These are phyloP conservation scores for Trifolium pratense DNA, from an alignment of 306 rosid species.

Conservation along the genomic window DNA sequence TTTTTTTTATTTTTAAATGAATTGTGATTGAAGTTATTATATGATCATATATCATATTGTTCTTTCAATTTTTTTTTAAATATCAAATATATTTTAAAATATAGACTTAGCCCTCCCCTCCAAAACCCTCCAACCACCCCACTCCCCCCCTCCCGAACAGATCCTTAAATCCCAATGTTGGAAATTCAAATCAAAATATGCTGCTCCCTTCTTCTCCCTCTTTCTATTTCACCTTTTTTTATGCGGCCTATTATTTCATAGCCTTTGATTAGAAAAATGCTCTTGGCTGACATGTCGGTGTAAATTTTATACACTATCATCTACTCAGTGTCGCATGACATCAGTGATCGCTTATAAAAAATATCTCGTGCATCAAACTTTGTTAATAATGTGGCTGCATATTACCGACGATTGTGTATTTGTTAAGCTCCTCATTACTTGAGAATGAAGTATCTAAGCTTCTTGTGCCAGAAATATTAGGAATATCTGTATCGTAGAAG, in stretches of 20 bases:
- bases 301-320: not conserved
- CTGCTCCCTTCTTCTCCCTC: not conserved
- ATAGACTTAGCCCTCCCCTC: too few relatives aligned
- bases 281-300: not conserved
- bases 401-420: conserved; percentile 1
- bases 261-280: conserved; percentile 6
- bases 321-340: conserved; percentile 2
- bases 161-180: not conserved
- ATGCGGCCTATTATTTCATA: not conserved
- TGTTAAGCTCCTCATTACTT: not conserved
- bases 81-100: too few relatives aligned
- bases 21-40: too few relatives aligned
- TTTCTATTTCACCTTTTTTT: not conserved
- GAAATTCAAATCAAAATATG: not conserved
- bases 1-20: too few relatives aligned
- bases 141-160: too few relatives aligned
- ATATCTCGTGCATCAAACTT: conserved; percentile 2
- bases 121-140: too few relatives aligned
- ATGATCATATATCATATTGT: too few relatives aligned
- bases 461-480: not conserved
- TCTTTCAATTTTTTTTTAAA: too few relatives aligned
- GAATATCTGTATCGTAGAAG: conserved; percentile 5
- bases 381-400: conserved; percentile 1
- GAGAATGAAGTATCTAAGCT: conserved; percentile 1
- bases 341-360: not conserved